phyloP scores from a whole-genome alignment of 345 rosid species.

The Diplotaxis tenuifolia region DNA sequence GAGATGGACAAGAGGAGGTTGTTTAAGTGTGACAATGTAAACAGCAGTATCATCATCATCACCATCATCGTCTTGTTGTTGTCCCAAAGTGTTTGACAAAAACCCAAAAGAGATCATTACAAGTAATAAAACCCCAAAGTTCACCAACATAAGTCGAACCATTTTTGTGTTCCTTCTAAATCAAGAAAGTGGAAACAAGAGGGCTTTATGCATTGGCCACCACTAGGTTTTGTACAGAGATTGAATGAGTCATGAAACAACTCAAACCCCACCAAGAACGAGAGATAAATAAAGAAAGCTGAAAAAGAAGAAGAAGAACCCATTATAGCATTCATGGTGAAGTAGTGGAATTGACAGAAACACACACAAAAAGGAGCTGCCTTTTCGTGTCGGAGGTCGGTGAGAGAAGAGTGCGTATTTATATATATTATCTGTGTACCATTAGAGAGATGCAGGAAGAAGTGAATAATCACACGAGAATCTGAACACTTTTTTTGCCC shows the following conservation, averaged over 20 bases:
- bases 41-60: slow-evolving; percentile 56
- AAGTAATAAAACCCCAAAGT: slow-evolving; percentile 30
- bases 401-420: slow-evolving; percentile 34
- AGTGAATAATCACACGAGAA: slow-evolving; percentile 17
- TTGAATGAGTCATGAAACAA: slow-evolving; percentile 20
- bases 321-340: slow-evolving; percentile 37
- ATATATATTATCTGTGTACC: slow-evolving; percentile 10
- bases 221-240: slow-evolving; percentile 15
- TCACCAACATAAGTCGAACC: slow-evolving; percentile 40
- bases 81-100: slow-evolving; percentile 37
- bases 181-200: background rate
- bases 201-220: slow-evolving; percentile 4
- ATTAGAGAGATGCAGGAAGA: slow-evolving; percentile 2
- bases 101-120: slow-evolving; percentile 41
- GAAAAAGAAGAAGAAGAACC: slow-evolving; percentile 29
- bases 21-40: slow-evolving; percentile 77
- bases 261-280: slow-evolving; percentile 24
- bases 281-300: slow-evolving; percentile 24
- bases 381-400: slow-evolving; percentile 41
- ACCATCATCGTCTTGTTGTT: slow-evolving; percentile 30
- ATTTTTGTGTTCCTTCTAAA: slow-evolving; percentile 35
- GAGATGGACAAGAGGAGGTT: slow-evolving; percentile 53
- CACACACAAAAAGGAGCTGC: slow-evolving; percentile 16
- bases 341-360: slow-evolving; percentile 29
- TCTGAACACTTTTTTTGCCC: background rate